Conservation (phyloP, 345 rosid genomes). For the Raphanus sativus region DNA sequence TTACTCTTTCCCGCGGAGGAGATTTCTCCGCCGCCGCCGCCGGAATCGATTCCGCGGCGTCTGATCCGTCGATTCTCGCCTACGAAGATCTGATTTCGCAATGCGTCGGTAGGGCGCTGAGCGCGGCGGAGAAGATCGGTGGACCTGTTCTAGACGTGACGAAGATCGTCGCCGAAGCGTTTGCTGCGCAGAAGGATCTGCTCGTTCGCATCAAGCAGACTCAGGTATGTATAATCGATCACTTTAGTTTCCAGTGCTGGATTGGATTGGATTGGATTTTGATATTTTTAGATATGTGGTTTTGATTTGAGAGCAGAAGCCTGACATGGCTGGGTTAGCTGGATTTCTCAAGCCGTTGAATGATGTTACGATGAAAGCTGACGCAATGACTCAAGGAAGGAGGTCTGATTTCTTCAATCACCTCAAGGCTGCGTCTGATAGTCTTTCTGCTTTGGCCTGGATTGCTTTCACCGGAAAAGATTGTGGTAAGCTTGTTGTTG, state of each 20-base stretch:
- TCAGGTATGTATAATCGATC: constrained; percentile 42
- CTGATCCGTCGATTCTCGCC: constrained; percentile 80
- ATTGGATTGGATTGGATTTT: constrained; percentile 19
- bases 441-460: constrained; percentile 93
- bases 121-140: constrained; percentile 89
- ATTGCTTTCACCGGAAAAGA: constrained; percentile 89
- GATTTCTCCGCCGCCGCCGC: constrained; percentile 25
- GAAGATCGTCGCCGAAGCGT: constrained; percentile 66
- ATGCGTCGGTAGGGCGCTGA: constrained; percentile 54
- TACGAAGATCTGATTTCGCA: constrained; percentile 65
- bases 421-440: constrained; percentile 72
- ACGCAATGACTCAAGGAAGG: constrained; percentile 74
- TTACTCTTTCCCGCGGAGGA: constrained; percentile 34
- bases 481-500: constrained; percentile 57
- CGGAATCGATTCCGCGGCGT: constrained; percentile 31
- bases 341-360: constrained; percentile 84
- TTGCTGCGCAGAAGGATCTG: constrained; percentile 61
- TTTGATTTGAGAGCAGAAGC: constrained; percentile 55
- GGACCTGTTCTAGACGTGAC: constrained; percentile 79
- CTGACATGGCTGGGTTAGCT: constrained; percentile 65
- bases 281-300: not conserved
- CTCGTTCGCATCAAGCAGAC: constrained; percentile 66
- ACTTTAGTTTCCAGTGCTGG: too few species aligned
- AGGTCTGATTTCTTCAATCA: constrained; percentile 91
- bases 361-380: constrained; percentile 74